Evolutionary conservation across 179 eudicot genomes (phyloP), one percentile per base, ranked within the genome.

Genomic region (Spergularia azorica): DNA sequence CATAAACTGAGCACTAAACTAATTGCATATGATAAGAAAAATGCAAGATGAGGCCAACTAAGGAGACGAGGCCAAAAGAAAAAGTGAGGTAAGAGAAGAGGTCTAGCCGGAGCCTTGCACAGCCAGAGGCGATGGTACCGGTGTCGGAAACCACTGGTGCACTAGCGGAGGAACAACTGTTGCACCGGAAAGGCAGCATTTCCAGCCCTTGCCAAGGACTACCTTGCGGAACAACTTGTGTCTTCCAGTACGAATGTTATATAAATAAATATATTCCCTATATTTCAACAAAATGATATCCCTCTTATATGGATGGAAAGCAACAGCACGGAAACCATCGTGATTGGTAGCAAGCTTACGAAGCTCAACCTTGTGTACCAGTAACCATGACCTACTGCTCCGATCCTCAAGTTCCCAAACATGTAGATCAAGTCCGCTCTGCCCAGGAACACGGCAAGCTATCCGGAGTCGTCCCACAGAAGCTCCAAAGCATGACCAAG

Each of bases 71-170:
- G 46, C 46, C 46, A 41, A 4, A 41, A 0, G 46, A 6, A 4
- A 41, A 59, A 38, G 5, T 16, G 11, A 11, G 15, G 52, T 50
- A 65, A 65, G 41, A 65, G 70, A 65, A 65, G 41, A 66, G 46
- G 46, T 41, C 6, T 63, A 21, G 3, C 6, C 17, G 9, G 21
- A 6, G 8, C 4, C 26, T 21, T 6, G 48, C 20, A 51, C 55
- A 5, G 63, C 48, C 16, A 63, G 43, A 16, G 76, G 76, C 17
- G 66, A 72, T 54, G 76, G 76, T 9, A 58, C 66, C 39, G 76
- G 65, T 46, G 76, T 72, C 18, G 76, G 76, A 32, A 72, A 72
- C 76, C 76, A 72, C 36, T 58, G 76, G 39, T 58, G 76, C n/a
- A 72, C 18, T 12, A 72, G 51, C 5, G 76, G 64, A 2, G 68